Conservation (phyloP, 192 early-diverging fungal genomes). For the Entomortierella chlamydospora region DNA sequence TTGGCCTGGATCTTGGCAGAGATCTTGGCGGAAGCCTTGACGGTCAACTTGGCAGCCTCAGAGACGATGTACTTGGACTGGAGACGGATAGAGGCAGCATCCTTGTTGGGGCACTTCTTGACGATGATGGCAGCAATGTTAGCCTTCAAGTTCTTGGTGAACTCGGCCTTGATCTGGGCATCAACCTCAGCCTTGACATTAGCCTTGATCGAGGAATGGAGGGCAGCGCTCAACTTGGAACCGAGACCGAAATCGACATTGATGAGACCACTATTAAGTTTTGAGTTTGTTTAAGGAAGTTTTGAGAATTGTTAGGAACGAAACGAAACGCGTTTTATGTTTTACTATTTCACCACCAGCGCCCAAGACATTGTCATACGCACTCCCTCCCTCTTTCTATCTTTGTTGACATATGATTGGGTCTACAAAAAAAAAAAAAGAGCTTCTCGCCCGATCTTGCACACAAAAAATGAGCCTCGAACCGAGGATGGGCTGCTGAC, state of each 20-base stretch:
- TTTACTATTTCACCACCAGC: no score
- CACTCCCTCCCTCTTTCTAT: no score
- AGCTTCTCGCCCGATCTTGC: no score
- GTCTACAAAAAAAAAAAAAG: no score
- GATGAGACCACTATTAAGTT: slow-evolving; percentile 29
- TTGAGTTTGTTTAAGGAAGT: not conserved
- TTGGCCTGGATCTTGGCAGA: slow-evolving; percentile 31
- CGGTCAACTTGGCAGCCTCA: slow-evolving; percentile 41
- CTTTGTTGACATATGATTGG: no score
- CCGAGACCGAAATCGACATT: slow-evolving; percentile 46
- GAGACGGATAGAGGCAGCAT: slow-evolving; percentile 32
- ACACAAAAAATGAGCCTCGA: no score
- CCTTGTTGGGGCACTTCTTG: slow-evolving; percentile 48
- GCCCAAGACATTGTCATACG: no score
- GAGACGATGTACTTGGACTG: slow-evolving; percentile 48
- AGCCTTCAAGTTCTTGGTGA: slow-evolving; percentile 44
- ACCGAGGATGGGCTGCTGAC: no score
- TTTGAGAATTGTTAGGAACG: not conserved
- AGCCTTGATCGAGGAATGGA: slow-evolving; percentile 50
- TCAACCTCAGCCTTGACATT: slow-evolving; percentile 48
- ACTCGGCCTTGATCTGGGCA: slow-evolving; percentile 49
- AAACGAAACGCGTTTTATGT: no score
- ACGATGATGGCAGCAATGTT: slow-evolving; percentile 44
- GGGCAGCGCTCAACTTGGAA: slow-evolving; percentile 37
- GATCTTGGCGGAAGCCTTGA: slow-evolving; percentile 51